A percentile compares a stretch with the other conserved stretches of the same genome.
Evolutionary conservation across 257 asterid species (phyloP).

Genomic region (Apocynum venetum): DNA sequence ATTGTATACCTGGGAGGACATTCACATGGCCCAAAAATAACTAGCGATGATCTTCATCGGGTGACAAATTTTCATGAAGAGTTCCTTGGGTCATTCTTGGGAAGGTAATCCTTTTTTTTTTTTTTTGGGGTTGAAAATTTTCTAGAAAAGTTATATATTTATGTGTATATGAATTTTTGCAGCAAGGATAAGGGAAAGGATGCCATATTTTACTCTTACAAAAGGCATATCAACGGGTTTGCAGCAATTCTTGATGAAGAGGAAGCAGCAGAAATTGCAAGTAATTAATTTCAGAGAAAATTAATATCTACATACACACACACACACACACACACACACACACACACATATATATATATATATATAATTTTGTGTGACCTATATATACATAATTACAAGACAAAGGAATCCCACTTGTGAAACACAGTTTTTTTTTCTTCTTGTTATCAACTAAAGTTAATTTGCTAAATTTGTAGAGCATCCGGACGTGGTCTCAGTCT

Average conservation of each 20-base stretch:
- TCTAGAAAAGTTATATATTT: no score
- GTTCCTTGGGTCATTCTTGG: slow-evolving; percentile 53
- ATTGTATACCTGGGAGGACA: slow-evolving; percentile 84
- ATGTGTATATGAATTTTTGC: not conserved
- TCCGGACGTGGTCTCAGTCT: slow-evolving; percentile 58
- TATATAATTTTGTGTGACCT: no score
- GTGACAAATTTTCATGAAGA: slow-evolving; percentile 48
- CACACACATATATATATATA: no score
- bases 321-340: no score
- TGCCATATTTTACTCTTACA: slow-evolving; percentile 61
- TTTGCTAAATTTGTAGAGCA: slow-evolving; percentile 30
- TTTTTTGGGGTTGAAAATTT: no score
- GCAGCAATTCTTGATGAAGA: slow-evolving; percentile 69
- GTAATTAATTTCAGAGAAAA: slow-evolving; percentile 15
- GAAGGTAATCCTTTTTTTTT: slow-evolving; percentile 39
- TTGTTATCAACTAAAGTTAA: no score
- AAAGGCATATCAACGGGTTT: slow-evolving; percentile 64
- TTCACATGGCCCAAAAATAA: slow-evolving; percentile 49
- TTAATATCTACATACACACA: no score
- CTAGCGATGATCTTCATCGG: slow-evolving; percentile 35
- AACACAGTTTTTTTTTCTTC: no score
- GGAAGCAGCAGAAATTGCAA: slow-evolving; percentile 48
- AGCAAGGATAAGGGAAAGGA: slow-evolving; percentile 57
- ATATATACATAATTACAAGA: no score
- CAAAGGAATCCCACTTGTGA: no score